Evolutionary conservation across 441 rosid species (phyloP).

Genomic region (Croton laevigatus): DNA sequence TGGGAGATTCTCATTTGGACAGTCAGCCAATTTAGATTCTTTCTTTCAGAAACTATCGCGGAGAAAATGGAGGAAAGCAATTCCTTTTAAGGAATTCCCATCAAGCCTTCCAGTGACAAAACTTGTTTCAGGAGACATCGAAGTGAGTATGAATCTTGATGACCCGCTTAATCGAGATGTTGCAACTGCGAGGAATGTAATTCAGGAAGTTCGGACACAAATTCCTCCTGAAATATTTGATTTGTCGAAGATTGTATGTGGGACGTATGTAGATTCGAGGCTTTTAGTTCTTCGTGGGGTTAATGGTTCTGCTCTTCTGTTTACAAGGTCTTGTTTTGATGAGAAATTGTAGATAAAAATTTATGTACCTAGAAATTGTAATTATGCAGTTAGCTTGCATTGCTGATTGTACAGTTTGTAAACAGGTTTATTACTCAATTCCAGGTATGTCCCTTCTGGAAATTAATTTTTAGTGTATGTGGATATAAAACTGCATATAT

Average conservation of each 20-base stretch:
- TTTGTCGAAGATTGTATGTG: constrained; percentile 69
- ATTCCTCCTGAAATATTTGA: constrained; percentile 91
- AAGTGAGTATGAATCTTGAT: constrained; percentile 49
- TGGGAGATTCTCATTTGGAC: constrained; percentile 47
- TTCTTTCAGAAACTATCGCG: constrained; percentile 51
- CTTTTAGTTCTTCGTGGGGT: constrained; percentile 73
- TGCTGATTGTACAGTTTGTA: background rate
- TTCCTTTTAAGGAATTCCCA: constrained; percentile 79
- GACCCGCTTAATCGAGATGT: constrained; percentile 35
- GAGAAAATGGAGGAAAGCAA: constrained; percentile 65
- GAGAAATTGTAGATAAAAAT: constrained; percentile 8
- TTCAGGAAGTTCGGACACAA: constrained; percentile 68
- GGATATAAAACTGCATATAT: too few species aligned
- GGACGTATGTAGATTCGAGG: constrained; percentile 76
- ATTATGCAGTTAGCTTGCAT: background rate
- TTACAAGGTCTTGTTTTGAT: constrained; percentile 39
- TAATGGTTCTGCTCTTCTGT: constrained; percentile 80
- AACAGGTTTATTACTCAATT: background rate
- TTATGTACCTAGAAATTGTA: background rate
- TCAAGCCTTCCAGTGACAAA: constrained; percentile 83
- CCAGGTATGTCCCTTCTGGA: background rate
- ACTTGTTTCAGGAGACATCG: constrained; percentile 58
- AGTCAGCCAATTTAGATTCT: constrained; percentile 43
- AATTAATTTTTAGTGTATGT: too few species aligned
- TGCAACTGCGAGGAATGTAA: constrained; percentile 42